These are phyloP conservation scores for Fusarium nurragi DNA, from an alignment of 2,329 filamentous ascomycete species.

Conservation along the genomic window DNA sequence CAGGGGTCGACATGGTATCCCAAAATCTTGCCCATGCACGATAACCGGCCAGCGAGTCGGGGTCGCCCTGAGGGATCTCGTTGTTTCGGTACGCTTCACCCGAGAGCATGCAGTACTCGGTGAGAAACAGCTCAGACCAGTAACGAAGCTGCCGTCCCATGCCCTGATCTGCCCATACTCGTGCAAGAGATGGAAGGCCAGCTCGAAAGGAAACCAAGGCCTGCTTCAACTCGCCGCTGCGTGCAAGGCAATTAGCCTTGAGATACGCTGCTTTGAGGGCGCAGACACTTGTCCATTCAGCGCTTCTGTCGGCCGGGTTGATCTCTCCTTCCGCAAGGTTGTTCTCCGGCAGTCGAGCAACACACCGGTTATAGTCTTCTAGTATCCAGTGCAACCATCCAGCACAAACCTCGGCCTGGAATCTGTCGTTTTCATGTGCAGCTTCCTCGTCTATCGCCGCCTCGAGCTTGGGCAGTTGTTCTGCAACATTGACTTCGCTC, in stretches of 20 bases:
- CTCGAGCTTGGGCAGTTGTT: slow-evolving; percentile 61
- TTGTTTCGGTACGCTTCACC: slow-evolving; percentile 66
- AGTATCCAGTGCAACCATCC: slow-evolving; percentile 86
- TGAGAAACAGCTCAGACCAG: slow-evolving; percentile 82
- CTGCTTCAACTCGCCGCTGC: slow-evolving; percentile 60
- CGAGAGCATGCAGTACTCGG: slow-evolving; percentile 76
- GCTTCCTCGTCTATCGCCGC: slow-evolving; percentile 68
- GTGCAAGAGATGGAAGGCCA: slow-evolving; percentile 69
- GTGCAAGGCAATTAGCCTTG: slow-evolving; percentile 71
- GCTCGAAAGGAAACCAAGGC: slow-evolving; percentile 74
- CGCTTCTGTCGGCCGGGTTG: slow-evolving; percentile 62
- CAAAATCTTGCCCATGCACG: slow-evolving; percentile 78
- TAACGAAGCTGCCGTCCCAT: slow-evolving; percentile 73
- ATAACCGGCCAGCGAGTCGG: slow-evolving; percentile 65
- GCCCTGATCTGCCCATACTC: slow-evolving; percentile 60
- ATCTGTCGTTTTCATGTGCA: slow-evolving; percentile 64
- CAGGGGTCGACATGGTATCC: slow-evolving; percentile 59
- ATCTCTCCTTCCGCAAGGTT: slow-evolving; percentile 63
- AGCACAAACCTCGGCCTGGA: slow-evolving; percentile 84
- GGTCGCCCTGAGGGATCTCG: slow-evolving; percentile 60
- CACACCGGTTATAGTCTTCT: slow-evolving; percentile 70
- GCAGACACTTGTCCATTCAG: slow-evolving; percentile 85
- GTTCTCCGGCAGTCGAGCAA: slow-evolving; percentile 68
- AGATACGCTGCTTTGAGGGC: slow-evolving; percentile 82
- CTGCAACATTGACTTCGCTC: slow-evolving; percentile 57